phyloP scores from a whole-genome alignment of 306 rosid species.

The Prunus mongolica region DNA sequence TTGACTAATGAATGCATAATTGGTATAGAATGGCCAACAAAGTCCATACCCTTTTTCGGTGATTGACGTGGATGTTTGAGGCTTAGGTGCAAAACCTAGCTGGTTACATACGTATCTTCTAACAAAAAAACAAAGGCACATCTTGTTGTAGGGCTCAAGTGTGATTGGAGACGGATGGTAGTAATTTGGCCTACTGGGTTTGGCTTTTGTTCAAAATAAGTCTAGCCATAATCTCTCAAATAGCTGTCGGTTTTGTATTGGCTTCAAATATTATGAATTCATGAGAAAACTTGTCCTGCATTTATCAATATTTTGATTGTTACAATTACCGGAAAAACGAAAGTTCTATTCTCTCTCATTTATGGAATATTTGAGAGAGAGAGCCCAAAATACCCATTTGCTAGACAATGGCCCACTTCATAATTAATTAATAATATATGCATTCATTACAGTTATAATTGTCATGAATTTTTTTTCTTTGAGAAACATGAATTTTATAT shows the following conservation, averaged over 20 bases:
- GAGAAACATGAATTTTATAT: no score
- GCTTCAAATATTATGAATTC: neutral
- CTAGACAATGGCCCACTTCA: no score
- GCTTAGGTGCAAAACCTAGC: conserved; percentile 6
- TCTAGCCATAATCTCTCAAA: neutral
- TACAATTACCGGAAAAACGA: no score
- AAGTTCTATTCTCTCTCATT: no score
- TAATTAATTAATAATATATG: no score
- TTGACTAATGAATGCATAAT: no score
- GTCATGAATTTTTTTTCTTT: no score
- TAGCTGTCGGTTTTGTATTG: neutral
- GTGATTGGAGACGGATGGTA: no score
- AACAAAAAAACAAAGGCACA: neutral
- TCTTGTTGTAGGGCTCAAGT: neutral
- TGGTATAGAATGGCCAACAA: neutral
- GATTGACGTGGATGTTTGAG: conserved; percentile 21
- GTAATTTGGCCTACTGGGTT: neutral
- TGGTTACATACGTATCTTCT: neutral
- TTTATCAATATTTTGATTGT: neutral
- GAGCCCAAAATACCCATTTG: no score
- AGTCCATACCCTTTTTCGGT: neutral
- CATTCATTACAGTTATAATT: no score
- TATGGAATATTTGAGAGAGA: no score
- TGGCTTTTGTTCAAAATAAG: neutral
- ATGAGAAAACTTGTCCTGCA: neutral